These are phyloP conservation scores for Rhynchosporium secalis DNA, from an alignment of 2,329 filamentous ascomycete genomes.

Conservation along the genomic window DNA sequence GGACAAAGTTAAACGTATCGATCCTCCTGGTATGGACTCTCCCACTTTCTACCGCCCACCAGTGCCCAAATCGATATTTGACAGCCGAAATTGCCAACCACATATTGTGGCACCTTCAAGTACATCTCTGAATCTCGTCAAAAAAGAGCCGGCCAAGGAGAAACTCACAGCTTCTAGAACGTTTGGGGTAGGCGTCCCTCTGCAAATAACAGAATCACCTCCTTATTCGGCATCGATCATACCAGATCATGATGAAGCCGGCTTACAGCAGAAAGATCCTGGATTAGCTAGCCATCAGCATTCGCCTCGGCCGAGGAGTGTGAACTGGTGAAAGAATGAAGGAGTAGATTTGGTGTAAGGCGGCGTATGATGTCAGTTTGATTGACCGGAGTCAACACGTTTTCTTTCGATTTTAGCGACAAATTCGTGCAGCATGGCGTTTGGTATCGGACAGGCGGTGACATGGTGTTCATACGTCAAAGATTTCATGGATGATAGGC, in stretches of 20 bases:
- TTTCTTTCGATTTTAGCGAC: neutral
- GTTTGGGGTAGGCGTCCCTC: neutral
- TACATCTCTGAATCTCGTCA: neutral
- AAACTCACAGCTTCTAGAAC: neutral
- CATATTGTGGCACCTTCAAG: neutral
- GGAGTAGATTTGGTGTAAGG: no score
- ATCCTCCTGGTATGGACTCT: neutral
- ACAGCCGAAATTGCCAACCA: neutral
- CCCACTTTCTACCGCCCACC: constrained; percentile 2
- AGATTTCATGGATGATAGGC: neutral
- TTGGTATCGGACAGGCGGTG: neutral
- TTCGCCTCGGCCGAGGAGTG: constrained; percentile 25
- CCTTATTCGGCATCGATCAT: neutral
- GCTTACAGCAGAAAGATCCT: neutral
- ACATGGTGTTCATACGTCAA: neutral
- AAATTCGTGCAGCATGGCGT: neutral
- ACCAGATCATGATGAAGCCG: neutral
- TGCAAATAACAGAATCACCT: neutral
- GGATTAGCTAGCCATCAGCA: constrained; percentile 18
- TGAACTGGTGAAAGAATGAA: constrained; percentile 20
- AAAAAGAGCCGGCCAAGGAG: neutral
- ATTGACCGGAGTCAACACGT: no score
- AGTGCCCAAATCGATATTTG: neutral
- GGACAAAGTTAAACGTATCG: neutral
- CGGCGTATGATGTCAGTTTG: no score